phyloP scores from a whole-genome alignment of 306 rosid genomes.

The Oxytropis ochrocephala region DNA sequence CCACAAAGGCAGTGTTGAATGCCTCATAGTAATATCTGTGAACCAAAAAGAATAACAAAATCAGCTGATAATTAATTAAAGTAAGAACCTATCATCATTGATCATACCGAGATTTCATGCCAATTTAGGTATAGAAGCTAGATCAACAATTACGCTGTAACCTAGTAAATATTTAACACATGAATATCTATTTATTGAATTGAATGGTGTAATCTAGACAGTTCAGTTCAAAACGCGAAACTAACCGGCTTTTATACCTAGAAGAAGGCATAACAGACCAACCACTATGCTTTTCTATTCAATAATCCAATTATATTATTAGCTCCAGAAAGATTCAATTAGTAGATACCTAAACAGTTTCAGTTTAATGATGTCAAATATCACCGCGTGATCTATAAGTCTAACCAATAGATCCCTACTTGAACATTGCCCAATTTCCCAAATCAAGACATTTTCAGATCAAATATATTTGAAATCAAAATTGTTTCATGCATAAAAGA shows the following conservation, averaged over 20 bases:
- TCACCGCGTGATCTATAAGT: not conserved
- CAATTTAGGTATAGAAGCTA: not conserved
- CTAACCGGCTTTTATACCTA: not conserved
- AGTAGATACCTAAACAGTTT: not conserved
- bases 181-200: not conserved
- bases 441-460: not conserved
- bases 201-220: not conserved
- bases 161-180: not conserved
- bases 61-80: slow-evolving; percentile 10
- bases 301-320: not conserved
- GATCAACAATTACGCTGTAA: not conserved
- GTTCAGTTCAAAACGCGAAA: slow-evolving; percentile 1
- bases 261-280: not conserved
- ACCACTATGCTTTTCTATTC: not conserved
- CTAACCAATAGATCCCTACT: not conserved
- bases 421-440: slow-evolving; percentile 6
- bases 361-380: not conserved
- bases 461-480: not conserved
- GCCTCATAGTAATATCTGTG: slow-evolving; percentile 38
- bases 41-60: not conserved
- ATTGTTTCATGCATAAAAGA: not conserved
- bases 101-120: slow-evolving; percentile 7
- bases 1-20: slow-evolving; percentile 56
- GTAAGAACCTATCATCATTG: slow-evolving; percentile 4
- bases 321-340: not conserved